phyloP scores from a whole-genome alignment of 2,329 filamentous ascomycete genomes.

The Paraphoma sp. region DNA sequence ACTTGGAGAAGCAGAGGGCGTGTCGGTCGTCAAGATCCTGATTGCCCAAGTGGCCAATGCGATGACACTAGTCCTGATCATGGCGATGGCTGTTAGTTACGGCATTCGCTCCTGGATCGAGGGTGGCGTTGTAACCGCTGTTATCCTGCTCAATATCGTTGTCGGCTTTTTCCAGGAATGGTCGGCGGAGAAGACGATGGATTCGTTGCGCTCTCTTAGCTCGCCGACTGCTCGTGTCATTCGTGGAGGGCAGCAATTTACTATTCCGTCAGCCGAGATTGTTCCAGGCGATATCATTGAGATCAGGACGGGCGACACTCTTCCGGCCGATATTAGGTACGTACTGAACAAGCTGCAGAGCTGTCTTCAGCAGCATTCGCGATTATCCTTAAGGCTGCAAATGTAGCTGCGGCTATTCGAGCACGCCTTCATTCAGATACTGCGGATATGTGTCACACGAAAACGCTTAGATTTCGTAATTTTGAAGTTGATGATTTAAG shows the following conservation, averaged over 20 bases:
- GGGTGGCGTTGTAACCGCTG: slow-evolving; percentile 54
- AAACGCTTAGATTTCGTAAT: too few species aligned
- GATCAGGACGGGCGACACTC: slow-evolving; percentile 68
- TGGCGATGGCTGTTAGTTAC: slow-evolving; percentile 56
- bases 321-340: slow-evolving; percentile 70
- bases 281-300: slow-evolving; percentile 72
- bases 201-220: slow-evolving; percentile 52
- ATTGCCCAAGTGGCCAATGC: slow-evolving; percentile 78
- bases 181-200: slow-evolving; percentile 57
- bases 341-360: slow-evolving; percentile 6
- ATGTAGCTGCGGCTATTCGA: too few species aligned
- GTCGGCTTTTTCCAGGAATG: slow-evolving; percentile 57
- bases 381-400: too few species aligned
- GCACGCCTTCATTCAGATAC: too few species aligned
- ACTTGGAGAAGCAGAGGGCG: slow-evolving; percentile 71
- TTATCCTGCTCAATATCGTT: slow-evolving; percentile 53
- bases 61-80: slow-evolving; percentile 70
- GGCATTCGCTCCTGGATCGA: slow-evolving; percentile 56
- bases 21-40: slow-evolving; percentile 76
- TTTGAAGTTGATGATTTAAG: too few species aligned
- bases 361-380: too few species aligned
- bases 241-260: slow-evolving; percentile 59
- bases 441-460: too few species aligned
- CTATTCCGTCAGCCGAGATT: slow-evolving; percentile 63
- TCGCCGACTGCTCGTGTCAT: slow-evolving; percentile 55